Evolutionary conservation across 179 eudicot genomes (phyloP), one percentile per base, ranked within the genome.

Genomic region (Actinidia arguta): DNA sequence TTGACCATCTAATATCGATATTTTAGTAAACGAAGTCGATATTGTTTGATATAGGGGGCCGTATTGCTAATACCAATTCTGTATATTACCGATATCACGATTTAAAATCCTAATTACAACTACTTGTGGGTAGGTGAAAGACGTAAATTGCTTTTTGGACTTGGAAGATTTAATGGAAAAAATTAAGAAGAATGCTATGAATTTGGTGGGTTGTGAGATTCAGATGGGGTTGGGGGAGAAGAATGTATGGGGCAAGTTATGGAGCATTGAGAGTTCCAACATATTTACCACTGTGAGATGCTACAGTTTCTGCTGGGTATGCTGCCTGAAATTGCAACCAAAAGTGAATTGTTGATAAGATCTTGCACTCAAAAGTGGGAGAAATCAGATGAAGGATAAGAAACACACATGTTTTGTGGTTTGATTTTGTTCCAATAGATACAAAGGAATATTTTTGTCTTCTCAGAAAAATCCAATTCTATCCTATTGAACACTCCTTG

Each of bases 301-400:
- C 74, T 61, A 85, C 88, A 88, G 52, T n/a, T 74, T 72, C 83
- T 91, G 91, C 44, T 67, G 51, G 86, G 81, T 83, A 20, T 91
- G 90, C 82, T 83, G 71, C 82, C 92, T 81, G 75, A 85, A 86
- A 82, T 61, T 82, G 84, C 59, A 88, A 89, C 95, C 85, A 88
- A 91, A 91, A 80, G 81, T 55, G 86, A 85, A 81, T n/a, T n/a
- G 75, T 42, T 75, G 92, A 91, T 92, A 86, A 89, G 92, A 90
- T 88, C 73, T 25, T 90, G 91, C 89, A 82, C 84, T 78, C 79
- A 50, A 82, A 90, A 71, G 42, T 75, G 85, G 90, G 82, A 36
- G 76, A 78, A 83, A 47, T 81, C 83, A 85, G 67, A 8, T 83
- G 84, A 84, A 80, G 71, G 83, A 58, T 59, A 75, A 68, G 31